Evolutionary conservation across 495 filamentous ascomycete species (phyloP), one percentile per base, ranked within the genome.

Genomic region (Penicillium coffeae): DNA sequence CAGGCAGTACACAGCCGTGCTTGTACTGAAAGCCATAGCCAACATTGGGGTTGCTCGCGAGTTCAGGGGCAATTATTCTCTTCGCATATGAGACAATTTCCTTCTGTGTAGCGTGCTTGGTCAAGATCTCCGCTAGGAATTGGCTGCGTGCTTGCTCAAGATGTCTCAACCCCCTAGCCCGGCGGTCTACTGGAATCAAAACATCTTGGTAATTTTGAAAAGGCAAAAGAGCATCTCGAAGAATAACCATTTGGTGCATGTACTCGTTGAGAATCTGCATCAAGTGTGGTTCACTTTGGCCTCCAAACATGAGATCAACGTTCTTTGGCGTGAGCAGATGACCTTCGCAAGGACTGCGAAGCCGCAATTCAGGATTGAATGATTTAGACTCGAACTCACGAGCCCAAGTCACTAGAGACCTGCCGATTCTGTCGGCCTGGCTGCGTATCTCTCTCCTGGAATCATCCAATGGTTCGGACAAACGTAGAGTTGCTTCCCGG

Each of bases 181-280:
- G 32, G 16, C 51, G 36, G 14, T 42, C 38, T 12, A 66, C 32
- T 6, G 55, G 50, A 21, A 68, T 59, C 0, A 46, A 50, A 6
- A 70, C 63, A 15, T 66, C 60, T 19, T 60, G 41, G 42, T 49
- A 70, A 27, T 70, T 70, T 38, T 56, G 38, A 38, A 68, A 70
- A 1, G 64, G 66, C 0, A 70, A 39, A 2, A 70, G 52, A 7
- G 55, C 51, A 43, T 68, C 64, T 9, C 66, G 64, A 0, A 70
- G 55, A 14, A 68, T 50, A 3, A 68, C 54, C 56, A 68, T 66
- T 45, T 68, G 64, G 47, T 68, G 64, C 54, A 66, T 58, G 25
- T 63, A 69, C 38, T 68, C 64, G 45, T 68, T 68, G 47, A 54
- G 62, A 1, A 68, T 42, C 21, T 68, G 65, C 63, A 70, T 68